Evolutionary conservation across 2,329 filamentous ascomycete species (phyloP), one percentile per base, ranked within the genome.

Genomic region (Botryotinia narcissicola): DNA sequence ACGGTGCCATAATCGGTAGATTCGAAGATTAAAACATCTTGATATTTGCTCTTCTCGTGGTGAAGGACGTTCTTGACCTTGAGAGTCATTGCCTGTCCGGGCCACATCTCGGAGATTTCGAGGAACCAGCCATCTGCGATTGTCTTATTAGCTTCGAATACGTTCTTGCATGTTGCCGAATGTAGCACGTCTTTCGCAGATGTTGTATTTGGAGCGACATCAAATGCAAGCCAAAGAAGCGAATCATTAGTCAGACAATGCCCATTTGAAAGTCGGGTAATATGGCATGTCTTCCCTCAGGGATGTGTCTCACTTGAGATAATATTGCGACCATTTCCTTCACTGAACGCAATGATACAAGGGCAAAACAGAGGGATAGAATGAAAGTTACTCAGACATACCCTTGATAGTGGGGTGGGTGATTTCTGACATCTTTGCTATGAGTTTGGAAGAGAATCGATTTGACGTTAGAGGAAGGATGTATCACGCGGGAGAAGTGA

Each of bases 1-100:
- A 98, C 95, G 82, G 91, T 97, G 84, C 96, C 96, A 84, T 98
- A 93, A 88, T 98, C 91, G 87, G 92, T 97, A 80, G 94, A 97
- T 88, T 99, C 93, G 87, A 99, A 99, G 87, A 98, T 94, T 81
- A 99, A 91, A 78, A 99, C 95, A 82, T 99, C 96, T 86, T 99
- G 96, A 88, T 98, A 99, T 88, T 97, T 88, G 88, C 93, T 96
- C 90, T 98, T 98, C 88, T 99, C 96, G 88, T 98, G 95, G 89
- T 98, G 95, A 76, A 99, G 88, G 82, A 99, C 91, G 88, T 98
- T 93, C 84, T 99, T 95, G 85, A 99, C 96, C 85, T 93, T 94
- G 83, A 97, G 92, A 79, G 93, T 98, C 95, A 98, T 98, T 83
- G 96, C 96, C 87, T 98, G 96, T 83, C 96, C 89, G 76, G 96